These are phyloP conservation scores for Pichia phayaonensis DNA, from an alignment of 805 yeast genomes.

Conservation along the genomic window DNA sequence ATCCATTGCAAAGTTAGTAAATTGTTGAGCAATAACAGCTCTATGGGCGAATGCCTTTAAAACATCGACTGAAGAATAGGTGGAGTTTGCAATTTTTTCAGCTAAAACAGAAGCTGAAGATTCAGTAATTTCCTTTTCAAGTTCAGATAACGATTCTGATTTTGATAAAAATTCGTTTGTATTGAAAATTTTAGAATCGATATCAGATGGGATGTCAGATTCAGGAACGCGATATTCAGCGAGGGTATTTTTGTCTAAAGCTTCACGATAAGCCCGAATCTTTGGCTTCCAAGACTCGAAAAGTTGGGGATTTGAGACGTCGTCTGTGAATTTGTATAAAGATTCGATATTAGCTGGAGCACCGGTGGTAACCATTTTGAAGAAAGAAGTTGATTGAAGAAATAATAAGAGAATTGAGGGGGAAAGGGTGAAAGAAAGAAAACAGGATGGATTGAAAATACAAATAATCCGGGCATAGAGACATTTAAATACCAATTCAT, in stretches of 20 bases:
- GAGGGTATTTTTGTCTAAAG: slow-evolving; percentile 18
- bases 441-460: background rate
- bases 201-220: slow-evolving; percentile 27
- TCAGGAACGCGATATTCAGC: slow-evolving; percentile 26
- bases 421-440: background rate
- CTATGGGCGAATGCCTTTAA: slow-evolving; percentile 58
- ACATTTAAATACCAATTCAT: background rate
- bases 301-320: slow-evolving; percentile 31
- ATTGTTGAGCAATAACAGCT: slow-evolving; percentile 57
- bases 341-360: slow-evolving; percentile 24
- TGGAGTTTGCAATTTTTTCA: slow-evolving; percentile 37
- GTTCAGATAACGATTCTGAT: slow-evolving; percentile 24
- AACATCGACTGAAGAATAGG: slow-evolving; percentile 42
- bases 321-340: slow-evolving; percentile 26
- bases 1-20: slow-evolving; percentile 45
- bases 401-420: too few relatives aligned
- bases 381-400: background rate
- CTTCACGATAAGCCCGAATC: slow-evolving; percentile 34
- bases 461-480: background rate
- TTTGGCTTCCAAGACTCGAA: slow-evolving; percentile 41
- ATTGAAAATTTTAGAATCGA: slow-evolving; percentile 30
- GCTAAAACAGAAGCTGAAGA: slow-evolving; percentile 36
- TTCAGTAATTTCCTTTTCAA: slow-evolving; percentile 39
- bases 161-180: slow-evolving; percentile 30
- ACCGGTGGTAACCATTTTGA: slow-evolving; percentile 12